Evolutionary conservation across 108 stramenopile genomes (phyloP), one percentile per base, ranked within the genome.

Genomic region (Cyclotella atomus): DNA sequence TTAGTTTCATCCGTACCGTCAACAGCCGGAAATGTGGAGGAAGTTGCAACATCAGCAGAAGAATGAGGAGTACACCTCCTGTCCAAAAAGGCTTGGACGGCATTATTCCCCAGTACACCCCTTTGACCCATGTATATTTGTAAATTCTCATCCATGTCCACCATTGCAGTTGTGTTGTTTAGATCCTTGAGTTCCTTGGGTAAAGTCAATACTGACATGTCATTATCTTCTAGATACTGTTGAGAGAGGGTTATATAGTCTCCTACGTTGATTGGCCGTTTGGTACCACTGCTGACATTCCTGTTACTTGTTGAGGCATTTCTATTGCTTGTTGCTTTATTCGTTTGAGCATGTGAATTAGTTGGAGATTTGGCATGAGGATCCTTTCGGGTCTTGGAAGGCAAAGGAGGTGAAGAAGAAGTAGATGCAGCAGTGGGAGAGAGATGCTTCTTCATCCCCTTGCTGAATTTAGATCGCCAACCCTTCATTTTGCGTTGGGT

Each of bases 211-310:
- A 76, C 75, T 1, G 75, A 76, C 17, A 76, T 68, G 25, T 24
- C 57, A 3, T 28, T 46, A 21, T 76, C 59, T 32, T 61, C 60
- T 12, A 76, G 47, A 61, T 60, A 76, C 33, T 76, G 36, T 32
- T 76, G 75, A 15, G 67, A 61, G 32, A 76, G 68, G 66, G 57
- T 32, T 19, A 76, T 76, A 30, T 55, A 76, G 46, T 76, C 75
- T 19, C 75, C 75, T 2, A 76, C 56, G 29, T 76, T 60, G 33
- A 76, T 68, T 9, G 75, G 75, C 30, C 47, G 46, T 17, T 20
- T 27, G 15, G 62, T 25, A 2, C 25, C 30, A 54, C 15, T 38
- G n/a, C 57, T 1, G n/a, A 32, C 41, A 21, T 50, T 71, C 5
- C 25, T 50, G 20, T 36, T 7, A 2, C n/a, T n/a, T n/a, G n/a